phyloP scores from a whole-genome alignment of 495 filamentous ascomycete genomes.

The Hyaloscypha hepaticicola region DNA sequence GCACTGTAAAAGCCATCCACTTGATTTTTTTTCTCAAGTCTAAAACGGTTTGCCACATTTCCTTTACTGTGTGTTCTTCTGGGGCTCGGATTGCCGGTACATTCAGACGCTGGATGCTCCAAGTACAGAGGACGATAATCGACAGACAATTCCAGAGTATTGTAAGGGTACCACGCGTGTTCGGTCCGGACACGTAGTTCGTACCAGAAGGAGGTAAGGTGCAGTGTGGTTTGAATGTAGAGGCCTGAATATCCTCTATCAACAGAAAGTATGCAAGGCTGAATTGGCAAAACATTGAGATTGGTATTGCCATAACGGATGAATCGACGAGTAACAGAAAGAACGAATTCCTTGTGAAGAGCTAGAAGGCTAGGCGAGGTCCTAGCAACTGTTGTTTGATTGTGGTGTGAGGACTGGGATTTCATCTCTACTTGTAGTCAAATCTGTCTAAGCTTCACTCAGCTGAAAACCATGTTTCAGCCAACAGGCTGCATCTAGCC shows the following conservation, averaged over 20 bases:
- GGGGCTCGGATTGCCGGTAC: neutral
- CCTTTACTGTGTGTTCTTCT: neutral
- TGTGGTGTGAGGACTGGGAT: no score
- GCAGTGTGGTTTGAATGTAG: constrained; percentile 15
- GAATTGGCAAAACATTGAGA: no score
- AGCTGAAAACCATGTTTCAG: no score
- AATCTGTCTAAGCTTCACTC: no score
- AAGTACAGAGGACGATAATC: constrained; percentile 33
- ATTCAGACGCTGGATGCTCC: constrained; percentile 33
- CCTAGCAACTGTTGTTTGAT: no score
- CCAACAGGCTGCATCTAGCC: no score
- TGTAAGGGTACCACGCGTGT: constrained; percentile 6
- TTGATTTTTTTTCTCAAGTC: constrained; percentile 21
- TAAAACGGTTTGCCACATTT: neutral
- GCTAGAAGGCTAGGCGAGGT: no score
- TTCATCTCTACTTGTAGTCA: no score
- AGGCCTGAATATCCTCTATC: neutral
- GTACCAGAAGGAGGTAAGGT: neutral
- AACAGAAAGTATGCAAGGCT: neutral
- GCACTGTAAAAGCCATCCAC: constrained; percentile 29
- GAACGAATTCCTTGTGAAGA: no score
- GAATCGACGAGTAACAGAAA: no score
- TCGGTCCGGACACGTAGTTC: constrained; percentile 8
- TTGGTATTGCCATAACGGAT: no score
- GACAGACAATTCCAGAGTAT: constrained; percentile 24